phyloP scores from a whole-genome alignment of 2,329 filamentous ascomycete species.

The Sarocladium oryzae region DNA sequence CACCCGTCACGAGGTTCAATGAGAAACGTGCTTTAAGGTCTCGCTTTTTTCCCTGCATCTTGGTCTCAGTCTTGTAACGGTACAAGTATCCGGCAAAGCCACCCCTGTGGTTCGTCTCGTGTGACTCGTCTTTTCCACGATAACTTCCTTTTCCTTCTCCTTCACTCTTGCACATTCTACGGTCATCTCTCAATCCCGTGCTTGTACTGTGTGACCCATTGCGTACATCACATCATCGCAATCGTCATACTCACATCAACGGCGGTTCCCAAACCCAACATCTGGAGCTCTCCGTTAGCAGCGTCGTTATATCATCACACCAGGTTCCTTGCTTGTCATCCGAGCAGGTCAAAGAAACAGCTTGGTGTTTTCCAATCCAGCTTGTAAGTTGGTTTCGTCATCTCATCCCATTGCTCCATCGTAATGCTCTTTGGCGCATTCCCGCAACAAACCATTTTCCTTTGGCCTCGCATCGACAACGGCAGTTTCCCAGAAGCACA shows the following conservation, averaged over 20 bases:
- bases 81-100: slow-evolving; percentile 4
- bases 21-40: slow-evolving; percentile 3
- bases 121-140: slow-evolving; percentile 5
- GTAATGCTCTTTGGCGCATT: neutral
- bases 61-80: neutral
- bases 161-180: neutral
- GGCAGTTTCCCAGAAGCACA: neutral
- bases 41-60: neutral
- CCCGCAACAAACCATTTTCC: neutral
- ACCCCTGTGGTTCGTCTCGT: neutral
- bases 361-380: neutral
- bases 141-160: slow-evolving; percentile 7
- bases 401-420: neutral
- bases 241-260: neutral
- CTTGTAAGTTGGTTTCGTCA: neutral
- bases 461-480: neutral
- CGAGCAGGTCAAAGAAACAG: too few species aligned
- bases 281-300: neutral
- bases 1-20: slow-evolving; percentile 3
- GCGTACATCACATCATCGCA: neutral
- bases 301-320: slow-evolving; percentile 2
- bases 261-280: neutral
- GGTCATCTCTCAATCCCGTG: neutral
- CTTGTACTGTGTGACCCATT: neutral
- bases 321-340: neutral